These are phyloP conservation scores for Wickerhamomyces sp. DNA, from an alignment of 1,139 yeast species.

Conservation along the genomic window DNA sequence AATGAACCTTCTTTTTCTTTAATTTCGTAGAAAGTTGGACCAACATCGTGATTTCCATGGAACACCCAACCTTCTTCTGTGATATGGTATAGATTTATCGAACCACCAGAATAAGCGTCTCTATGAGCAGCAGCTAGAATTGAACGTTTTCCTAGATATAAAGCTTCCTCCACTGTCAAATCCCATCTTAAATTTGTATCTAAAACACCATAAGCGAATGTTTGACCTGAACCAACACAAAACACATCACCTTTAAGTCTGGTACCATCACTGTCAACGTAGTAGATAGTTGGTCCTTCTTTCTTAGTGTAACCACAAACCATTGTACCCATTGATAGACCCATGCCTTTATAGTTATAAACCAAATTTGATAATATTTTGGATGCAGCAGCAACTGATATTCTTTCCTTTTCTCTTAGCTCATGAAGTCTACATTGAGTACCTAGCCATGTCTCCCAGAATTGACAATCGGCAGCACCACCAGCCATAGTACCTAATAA, in stretches of 20 bases:
- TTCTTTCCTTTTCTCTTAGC: constrained; percentile 88
- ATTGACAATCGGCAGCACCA: constrained; percentile 99
- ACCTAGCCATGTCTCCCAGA: constrained; percentile 99
- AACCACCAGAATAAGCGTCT: constrained; percentile 98
- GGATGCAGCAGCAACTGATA: constrained; percentile 95
- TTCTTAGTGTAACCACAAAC: constrained; percentile 94
- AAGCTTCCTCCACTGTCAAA: constrained; percentile 84
- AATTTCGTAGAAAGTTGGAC: constrained; percentile 87
- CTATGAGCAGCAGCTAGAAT: constrained; percentile 97
- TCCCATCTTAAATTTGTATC: constrained; percentile 93
- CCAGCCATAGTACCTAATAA: constrained; percentile 99
- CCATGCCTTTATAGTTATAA: constrained; percentile 94
- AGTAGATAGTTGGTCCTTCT: constrained; percentile 93
- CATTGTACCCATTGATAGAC: constrained; percentile 99
- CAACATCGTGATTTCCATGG: constrained; percentile 95
- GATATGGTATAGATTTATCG: constrained; percentile 87
- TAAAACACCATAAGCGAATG: constrained; percentile 98
- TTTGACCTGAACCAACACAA: constrained; percentile 99
- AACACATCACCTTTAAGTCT: constrained; percentile 91
- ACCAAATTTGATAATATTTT: constrained; percentile 89
- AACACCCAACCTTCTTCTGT: constrained; percentile 92
- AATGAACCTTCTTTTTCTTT: constrained; percentile 87
- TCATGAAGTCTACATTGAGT: constrained; percentile 95
- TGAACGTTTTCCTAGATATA: constrained; percentile 90
- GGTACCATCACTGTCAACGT: constrained; percentile 97